Evolutionary conservation across 2,329 filamentous ascomycete species (phyloP), one percentile per base, ranked within the genome.

Genomic region (Calonectria pseudoreteaudii): DNA sequence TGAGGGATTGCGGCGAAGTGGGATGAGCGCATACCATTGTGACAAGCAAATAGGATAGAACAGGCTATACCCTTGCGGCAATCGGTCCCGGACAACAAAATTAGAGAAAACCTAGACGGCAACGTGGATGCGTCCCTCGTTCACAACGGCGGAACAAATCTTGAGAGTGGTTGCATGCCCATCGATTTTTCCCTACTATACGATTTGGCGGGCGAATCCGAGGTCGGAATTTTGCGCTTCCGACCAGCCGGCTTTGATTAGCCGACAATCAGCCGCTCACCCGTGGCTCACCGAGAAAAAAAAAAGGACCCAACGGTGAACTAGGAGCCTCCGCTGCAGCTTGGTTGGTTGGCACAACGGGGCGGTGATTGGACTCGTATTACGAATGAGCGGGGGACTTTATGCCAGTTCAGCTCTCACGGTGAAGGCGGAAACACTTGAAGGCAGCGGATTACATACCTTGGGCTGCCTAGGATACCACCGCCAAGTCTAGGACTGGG

Each of bases 151-250:
- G 71, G 74, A 66, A 73, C 74, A 68, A 74, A 79, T 78, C 78
- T 74, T 79, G 71, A 74, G 62, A 68, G 66, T 69, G 73, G 75
- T 71, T 80, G 53, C 49, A 70, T 34, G 73, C 67, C 64, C 73
- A 66, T 79, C 58, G 75, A 78, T 79, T 82, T 83, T 82, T 81
- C 80, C 80, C 70, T 76, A 72, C 76, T 74, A 76, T 73, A 47
- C 38, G 67, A 50, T 41, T 70, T 56, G 66, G 69, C 77, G 74
- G 76, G 75, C 76, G 75, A 81, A 82, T 78, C 78, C 79, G 80
- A 79, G 74, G 77, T 80, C 78, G 78, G 79, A 82, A 81, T 79
- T 81, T 81, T 78, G 71, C 77, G 74, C 78, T 77, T 76, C 78
- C 80, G 79, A 81, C 76, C 72, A 68, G 66, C 67, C 38, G 53